Base-by-base conservation (phyloP, 2,329 filamentous ascomycete genomes). In the Stagonosporopsis tanaceti region DNA sequence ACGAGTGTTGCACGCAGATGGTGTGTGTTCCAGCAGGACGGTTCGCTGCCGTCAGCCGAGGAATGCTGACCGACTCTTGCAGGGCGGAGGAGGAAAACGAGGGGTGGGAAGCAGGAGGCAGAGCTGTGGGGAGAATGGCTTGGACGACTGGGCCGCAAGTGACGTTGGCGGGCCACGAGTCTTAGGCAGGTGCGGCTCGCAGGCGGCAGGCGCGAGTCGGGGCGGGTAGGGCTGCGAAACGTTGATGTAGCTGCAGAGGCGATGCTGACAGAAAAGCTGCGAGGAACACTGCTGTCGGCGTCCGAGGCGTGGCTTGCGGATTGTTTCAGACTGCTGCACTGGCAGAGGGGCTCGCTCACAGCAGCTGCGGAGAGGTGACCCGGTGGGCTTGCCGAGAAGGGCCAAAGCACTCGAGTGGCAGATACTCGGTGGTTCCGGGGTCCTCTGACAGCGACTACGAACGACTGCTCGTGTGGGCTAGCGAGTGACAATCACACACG, bases 11-110 rank as follows among this genome's bases (percentile, higher is more conserved):
- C 61, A 68, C 62, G 61, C 57, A 57, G 62, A 61, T 52, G 46
- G 54, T 65, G 61, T 60, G 59, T 68, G 64, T 63, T 65, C 73
- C 71, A 67, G 60, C 60, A 54, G 54, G 35, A 60, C 55, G 72
- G 67, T 59, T 66, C 59, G 63, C 63, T 68, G 65, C 66, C 64
- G 69, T 69, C 61, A 71, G 68, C 69, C 70, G 67, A 68, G 62
- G 50, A 52, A 64, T 56, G 63, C 65, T 65, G 70, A 64, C 65
- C 56, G 66, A 60, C 58, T 69, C 51, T 65, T 39, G 39, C 41
- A 40, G 40, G 38, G 57, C 30, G 53, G 37, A 40, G 56, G 32
- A 30, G 27, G 40, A 45, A 27, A 35, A 38, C 53, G 45, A 38
- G 20, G 28, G 53, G 50, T 27, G 27, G 6, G 15, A 34, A 27